Evolutionary conservation across 2,329 filamentous ascomycete genomes (phyloP).

Genomic region (Paraphaeosphaeria minitans): DNA sequence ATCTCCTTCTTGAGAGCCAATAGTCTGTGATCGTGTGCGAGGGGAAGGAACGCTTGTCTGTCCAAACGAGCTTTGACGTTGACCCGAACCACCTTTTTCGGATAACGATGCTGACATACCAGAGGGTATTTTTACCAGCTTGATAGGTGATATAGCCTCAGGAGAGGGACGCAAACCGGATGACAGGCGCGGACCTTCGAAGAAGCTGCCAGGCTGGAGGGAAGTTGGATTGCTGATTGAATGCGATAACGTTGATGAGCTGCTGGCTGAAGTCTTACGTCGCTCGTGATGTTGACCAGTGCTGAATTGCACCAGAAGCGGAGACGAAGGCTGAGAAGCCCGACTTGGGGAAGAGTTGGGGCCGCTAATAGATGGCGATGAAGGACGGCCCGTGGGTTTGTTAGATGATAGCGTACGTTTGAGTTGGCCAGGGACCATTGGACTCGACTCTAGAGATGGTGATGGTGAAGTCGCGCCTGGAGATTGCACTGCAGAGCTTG

Average conservation of each 20-base stretch:
- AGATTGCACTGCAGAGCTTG: constrained; percentile 48
- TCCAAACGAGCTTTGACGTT: constrained; percentile 38
- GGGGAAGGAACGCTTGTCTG: constrained; percentile 54
- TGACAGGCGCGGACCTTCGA: constrained; percentile 70
- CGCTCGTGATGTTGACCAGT: constrained; percentile 81
- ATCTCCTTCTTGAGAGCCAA: constrained; percentile 92
- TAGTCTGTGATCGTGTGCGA: constrained; percentile 83
- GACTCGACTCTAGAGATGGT: constrained; percentile 82
- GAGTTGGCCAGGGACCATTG: constrained; percentile 76
- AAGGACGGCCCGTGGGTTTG: constrained; percentile 72
- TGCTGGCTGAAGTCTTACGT: constrained; percentile 84
- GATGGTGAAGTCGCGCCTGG: constrained; percentile 57
- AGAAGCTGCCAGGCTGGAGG: constrained; percentile 71
- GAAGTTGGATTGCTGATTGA: constrained; percentile 66
- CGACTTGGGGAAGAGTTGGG: constrained; percentile 86
- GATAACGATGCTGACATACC: constrained; percentile 56
- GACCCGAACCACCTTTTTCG: constrained; percentile 45
- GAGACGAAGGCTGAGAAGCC: constrained; percentile 82
- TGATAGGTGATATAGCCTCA: constrained; percentile 60
- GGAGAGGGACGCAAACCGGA: constrained; percentile 58
- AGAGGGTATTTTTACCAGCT: constrained; percentile 50
- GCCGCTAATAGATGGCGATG: constrained; percentile 84
- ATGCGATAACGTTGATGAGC: constrained; percentile 81
- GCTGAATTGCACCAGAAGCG: constrained; percentile 94
- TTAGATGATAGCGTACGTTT: constrained; percentile 84